Conservation (phyloP, 1,284 basidiomycete species). For the Irpex sp. region DNA sequence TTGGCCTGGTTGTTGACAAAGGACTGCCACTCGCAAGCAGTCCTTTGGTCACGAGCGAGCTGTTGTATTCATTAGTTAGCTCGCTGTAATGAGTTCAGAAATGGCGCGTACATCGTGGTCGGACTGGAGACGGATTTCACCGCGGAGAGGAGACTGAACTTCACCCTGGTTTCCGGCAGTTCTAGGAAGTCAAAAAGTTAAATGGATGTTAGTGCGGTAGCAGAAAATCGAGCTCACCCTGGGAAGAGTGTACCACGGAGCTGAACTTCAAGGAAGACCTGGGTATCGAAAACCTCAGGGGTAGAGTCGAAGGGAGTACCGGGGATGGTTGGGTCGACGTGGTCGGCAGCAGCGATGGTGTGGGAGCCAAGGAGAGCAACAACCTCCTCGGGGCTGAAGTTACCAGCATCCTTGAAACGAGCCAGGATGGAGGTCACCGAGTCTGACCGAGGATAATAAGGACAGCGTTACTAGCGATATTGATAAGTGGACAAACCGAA, state of each 20-base stretch:
- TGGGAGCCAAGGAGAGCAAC: conserved; percentile 21
- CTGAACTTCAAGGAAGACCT: conserved; percentile 29
- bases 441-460: conserved; percentile 5
- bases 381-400: conserved; percentile 21
- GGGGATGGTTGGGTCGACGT: conserved; percentile 23
- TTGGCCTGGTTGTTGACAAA: conserved; percentile 27
- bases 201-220: too few relatives aligned
- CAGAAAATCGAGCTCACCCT: background rate
- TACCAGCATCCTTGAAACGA: conserved; percentile 23
- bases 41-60: conserved; percentile 24
- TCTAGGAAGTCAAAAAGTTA: background rate
- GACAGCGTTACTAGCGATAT: too few relatives aligned
- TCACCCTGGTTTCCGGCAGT: conserved; percentile 19
- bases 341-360: conserved; percentile 22
- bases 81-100: background rate
- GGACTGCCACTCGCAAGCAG: conserved; percentile 24
- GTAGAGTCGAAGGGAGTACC: conserved; percentile 29
- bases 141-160: conserved; percentile 11
- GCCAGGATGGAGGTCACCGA: conserved; percentile 20
- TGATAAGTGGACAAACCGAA: background rate
- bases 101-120: conserved; percentile 7
- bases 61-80: background rate
- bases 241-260: conserved; percentile 18
- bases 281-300: conserved; percentile 25
- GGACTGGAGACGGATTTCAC: conserved; percentile 18